Evolutionary conservation across 1,284 basidiomycete species (phyloP).

Genomic region (Tylopilus orsonianus): DNA sequence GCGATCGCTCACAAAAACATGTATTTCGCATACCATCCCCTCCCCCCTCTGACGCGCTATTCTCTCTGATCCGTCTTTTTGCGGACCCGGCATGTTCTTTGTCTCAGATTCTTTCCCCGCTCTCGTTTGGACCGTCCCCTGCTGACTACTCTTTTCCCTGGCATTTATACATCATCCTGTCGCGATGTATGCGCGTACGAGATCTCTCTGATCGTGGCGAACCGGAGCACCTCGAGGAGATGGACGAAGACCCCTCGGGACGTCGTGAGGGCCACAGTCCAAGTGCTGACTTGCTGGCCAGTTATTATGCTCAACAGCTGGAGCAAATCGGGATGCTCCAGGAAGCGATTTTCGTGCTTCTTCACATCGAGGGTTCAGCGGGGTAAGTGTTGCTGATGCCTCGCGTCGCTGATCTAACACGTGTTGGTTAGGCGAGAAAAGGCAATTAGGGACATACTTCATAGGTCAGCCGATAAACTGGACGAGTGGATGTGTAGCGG

Average conservation of each 20-base stretch:
- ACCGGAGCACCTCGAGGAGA: slow-evolving; percentile 38
- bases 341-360: slow-evolving; percentile 85
- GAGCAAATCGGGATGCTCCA: slow-evolving; percentile 81
- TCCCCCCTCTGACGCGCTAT: slow-evolving; percentile 68
- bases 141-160: slow-evolving; percentile 85
- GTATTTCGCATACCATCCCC: slow-evolving; percentile 32
- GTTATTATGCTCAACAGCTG: slow-evolving; percentile 85
- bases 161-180: slow-evolving; percentile 91
- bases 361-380: slow-evolving; percentile 81
- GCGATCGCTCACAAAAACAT: slow-evolving; percentile 33
- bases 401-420: slow-evolving; percentile 7
- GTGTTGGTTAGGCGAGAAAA: slow-evolving; percentile 60
- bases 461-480: slow-evolving; percentile 69
- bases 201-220: slow-evolving; percentile 83
- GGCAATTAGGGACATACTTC: slow-evolving; percentile 80
- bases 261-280: slow-evolving; percentile 72
- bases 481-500: slow-evolving; percentile 73
- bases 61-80: slow-evolving; percentile 80
- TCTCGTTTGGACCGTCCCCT: slow-evolving; percentile 76
- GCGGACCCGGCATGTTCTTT: slow-evolving; percentile 67
- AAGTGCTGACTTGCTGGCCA: slow-evolving; percentile 80
- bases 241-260: slow-evolving; percentile 44
- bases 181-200: slow-evolving; percentile 76
- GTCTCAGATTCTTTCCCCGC: slow-evolving; percentile 60
- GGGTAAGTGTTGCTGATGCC: slow-evolving; percentile 52